phyloP scores from a whole-genome alignment of 352 stramenopile species.

The Globisporangium cylindrosporum region DNA sequence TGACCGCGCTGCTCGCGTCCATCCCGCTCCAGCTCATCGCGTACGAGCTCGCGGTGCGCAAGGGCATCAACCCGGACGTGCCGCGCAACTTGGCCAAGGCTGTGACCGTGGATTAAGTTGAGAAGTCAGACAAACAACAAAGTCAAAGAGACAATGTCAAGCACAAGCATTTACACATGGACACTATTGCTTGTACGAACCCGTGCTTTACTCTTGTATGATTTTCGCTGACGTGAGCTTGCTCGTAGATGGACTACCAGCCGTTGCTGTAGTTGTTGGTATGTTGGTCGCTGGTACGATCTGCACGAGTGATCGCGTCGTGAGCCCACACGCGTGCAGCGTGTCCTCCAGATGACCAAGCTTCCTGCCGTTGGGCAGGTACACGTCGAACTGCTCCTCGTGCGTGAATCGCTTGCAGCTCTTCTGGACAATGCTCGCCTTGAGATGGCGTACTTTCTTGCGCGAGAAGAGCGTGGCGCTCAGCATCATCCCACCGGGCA shows the following conservation, averaged over 20 bases:
- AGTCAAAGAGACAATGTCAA: neutral
- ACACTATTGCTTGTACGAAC: neutral
- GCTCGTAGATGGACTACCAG: neutral
- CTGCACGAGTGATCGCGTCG: conserved; percentile 42
- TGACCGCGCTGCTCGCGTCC: conserved; percentile 95
- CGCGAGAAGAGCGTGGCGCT: conserved; percentile 35
- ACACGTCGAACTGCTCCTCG: conserved; percentile 56
- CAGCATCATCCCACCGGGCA: conserved; percentile 55
- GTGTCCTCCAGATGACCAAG: conserved; percentile 36
- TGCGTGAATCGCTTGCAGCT: conserved; percentile 43
- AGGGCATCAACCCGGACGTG: conserved; percentile 97
- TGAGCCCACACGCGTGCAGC: conserved; percentile 30
- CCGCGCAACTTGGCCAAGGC: conserved; percentile 98
- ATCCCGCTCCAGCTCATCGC: conserved; percentile 97
- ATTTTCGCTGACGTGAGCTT: neutral
- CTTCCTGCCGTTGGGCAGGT: conserved; percentile 33
- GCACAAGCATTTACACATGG: neutral
- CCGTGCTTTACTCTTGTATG: neutral
- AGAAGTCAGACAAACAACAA: neutral
- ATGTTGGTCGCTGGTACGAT: conserved; percentile 28
- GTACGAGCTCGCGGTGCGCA: conserved; percentile 97
- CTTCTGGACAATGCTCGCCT: conserved; percentile 35
- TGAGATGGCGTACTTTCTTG: conserved; percentile 54
- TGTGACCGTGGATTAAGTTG: conserved; percentile 96
- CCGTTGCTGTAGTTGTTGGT: neutral